Base-by-base conservation (phyloP, 2,329 filamentous ascomycete species). In the Colletotrichum sp. region DNA sequence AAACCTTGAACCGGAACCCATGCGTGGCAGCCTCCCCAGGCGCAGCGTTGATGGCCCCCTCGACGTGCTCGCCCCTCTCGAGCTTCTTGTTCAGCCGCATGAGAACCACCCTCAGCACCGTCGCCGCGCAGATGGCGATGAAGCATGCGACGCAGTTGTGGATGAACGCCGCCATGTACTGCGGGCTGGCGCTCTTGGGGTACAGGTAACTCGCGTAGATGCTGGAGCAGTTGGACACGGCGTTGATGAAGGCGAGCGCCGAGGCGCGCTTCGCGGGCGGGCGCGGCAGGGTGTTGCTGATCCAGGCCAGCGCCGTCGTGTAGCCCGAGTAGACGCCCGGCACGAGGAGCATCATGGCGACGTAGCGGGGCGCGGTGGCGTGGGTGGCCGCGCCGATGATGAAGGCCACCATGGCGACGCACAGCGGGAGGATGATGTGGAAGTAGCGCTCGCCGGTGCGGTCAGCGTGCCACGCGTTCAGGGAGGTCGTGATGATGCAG, bases 231-330 rank as follows among this genome's bases (percentile, higher is more conserved):
- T 96, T 83, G 11, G 77, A 79, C 15, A 81, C 75, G 48, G 93
- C 92, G 81, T 96, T 96, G 84, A 96, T 95, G 77, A 93, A 92
- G 1, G 94, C 94, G 7, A 96, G 83, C 0, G 93, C 94, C 0
- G 93, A 87, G 2, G 88, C 88, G 75, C 94, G 90, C 85, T 96
- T 96, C 3, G 94, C 92, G 0, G 94, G 93, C 5, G 95, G 94
- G 7, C 94, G 90, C 1, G 94, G 94, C 72, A 96, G 88, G 1
- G 92, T 92, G 81, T 94, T 94, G 59, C 90, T 91, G 77, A 96
- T 95, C 94, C 94, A 96, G 6, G 92, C 89, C 7, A 94, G 86
- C 4, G 88, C 88, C 2, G 94, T 92, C 3, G 93, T 93, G 81
- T 92, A 95, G 2, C 74, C 74, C 2, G 74, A 57, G 48, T 76